phyloP scores from a whole-genome alignment of 2,329 filamentous ascomycete species.

The Emmonsiellopsis sp. region DNA sequence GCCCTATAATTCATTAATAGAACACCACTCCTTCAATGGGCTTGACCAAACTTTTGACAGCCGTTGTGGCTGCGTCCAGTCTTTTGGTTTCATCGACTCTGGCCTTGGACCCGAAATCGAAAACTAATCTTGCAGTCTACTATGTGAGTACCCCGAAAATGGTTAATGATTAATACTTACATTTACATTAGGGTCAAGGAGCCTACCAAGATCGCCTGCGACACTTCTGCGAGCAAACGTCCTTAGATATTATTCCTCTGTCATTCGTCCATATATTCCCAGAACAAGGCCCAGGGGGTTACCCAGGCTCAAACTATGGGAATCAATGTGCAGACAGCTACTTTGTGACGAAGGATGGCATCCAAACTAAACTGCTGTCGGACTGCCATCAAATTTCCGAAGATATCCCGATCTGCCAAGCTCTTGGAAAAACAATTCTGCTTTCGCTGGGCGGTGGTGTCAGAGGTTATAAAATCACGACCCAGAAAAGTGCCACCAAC shows the following conservation, averaged over 20 bases:
- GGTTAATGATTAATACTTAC: constrained; percentile 8
- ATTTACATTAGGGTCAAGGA: constrained; percentile 41
- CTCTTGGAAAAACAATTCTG: constrained; percentile 34
- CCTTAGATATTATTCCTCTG: constrained; percentile 48
- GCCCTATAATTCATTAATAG: constrained; percentile 14
- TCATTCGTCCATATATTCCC: constrained; percentile 50
- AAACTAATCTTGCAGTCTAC: constrained; percentile 45
- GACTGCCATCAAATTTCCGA: constrained; percentile 36
- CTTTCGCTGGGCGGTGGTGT: constrained; percentile 41
- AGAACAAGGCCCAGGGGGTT: constrained; percentile 34
- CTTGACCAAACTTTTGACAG: constrained; percentile 24
- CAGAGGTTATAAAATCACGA: constrained; percentile 35
- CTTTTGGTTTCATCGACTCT: constrained; percentile 24
- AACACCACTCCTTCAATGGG: constrained; percentile 28
- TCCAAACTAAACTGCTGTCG: constrained; percentile 32
- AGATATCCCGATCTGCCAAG: constrained; percentile 34
- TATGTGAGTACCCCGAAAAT: constrained; percentile 29
- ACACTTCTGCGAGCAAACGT: constrained; percentile 43
- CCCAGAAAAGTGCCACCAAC: constrained; percentile 29
- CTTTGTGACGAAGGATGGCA: constrained; percentile 22
- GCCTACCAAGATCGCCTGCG: constrained; percentile 38
- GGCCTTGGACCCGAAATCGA: constrained; percentile 33
- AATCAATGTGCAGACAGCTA: constrained; percentile 42
- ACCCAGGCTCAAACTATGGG: constrained; percentile 48
- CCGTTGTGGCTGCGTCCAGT: constrained; percentile 26